Percentiles rank a stretch among this genome's conserved stretches.
These are phyloP conservation scores for Zygoascus meyerae DNA, from an alignment of 1,139 yeast species.

Conservation along the genomic window DNA sequence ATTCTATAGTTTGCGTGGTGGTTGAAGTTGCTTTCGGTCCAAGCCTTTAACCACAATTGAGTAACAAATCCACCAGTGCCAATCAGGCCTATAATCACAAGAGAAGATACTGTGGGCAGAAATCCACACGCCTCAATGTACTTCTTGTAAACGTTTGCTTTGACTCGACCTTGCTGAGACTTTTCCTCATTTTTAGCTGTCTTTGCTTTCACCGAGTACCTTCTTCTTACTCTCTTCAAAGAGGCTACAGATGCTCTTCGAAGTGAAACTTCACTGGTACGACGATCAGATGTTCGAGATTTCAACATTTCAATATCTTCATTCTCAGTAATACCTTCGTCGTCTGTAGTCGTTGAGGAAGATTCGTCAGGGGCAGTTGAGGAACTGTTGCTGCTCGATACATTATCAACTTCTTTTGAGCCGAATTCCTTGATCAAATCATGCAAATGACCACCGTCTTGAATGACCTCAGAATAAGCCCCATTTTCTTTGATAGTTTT, in stretches of 20 bases:
- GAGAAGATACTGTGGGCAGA: slow-evolving; percentile 50
- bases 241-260: slow-evolving; percentile 67
- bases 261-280: slow-evolving; percentile 40
- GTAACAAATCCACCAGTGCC: slow-evolving; percentile 49
- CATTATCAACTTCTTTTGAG: slow-evolving; percentile 20
- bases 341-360: not conserved
- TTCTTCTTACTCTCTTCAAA: slow-evolving; percentile 32
- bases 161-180: slow-evolving; percentile 81
- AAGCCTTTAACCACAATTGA: slow-evolving; percentile 85
- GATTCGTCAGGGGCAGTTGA: not conserved
- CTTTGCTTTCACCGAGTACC: slow-evolving; percentile 20
- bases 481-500: slow-evolving; percentile 46
- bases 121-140: slow-evolving; percentile 85
- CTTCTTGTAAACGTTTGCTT: slow-evolving; percentile 70
- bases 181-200: slow-evolving; percentile 45
- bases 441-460: slow-evolving; percentile 23
- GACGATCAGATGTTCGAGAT: slow-evolving; percentile 7
- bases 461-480: slow-evolving; percentile 26
- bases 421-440: slow-evolving; percentile 35
- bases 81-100: slow-evolving; percentile 37
- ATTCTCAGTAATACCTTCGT: slow-evolving; percentile 1
- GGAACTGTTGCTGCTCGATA: not conserved
- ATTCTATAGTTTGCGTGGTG: slow-evolving; percentile 65
- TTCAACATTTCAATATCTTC: slow-evolving; percentile 14
- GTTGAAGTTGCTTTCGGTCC: slow-evolving; percentile 81